These are phyloP conservation scores for Plectosphaerella cucumerina DNA, from an alignment of 2,329 filamentous ascomycete species.

Conservation along the genomic window DNA sequence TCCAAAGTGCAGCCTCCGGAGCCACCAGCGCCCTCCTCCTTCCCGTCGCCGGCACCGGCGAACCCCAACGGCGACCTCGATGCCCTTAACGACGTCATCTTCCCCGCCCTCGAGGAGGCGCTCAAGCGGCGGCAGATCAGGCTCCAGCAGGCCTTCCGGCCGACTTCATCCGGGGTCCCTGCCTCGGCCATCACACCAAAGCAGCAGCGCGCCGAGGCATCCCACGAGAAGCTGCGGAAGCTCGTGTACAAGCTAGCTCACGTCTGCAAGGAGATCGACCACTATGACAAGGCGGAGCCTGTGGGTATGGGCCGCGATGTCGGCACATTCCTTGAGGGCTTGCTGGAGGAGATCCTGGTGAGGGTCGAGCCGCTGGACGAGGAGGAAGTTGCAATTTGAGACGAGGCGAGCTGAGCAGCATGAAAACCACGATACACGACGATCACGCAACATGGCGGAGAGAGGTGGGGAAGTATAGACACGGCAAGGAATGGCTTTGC, in stretches of 20 bases:
- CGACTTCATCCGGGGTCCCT: slow-evolving; percentile 18
- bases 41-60: slow-evolving; percentile 52
- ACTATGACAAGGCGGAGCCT: slow-evolving; percentile 78
- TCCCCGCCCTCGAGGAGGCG: slow-evolving; percentile 88
- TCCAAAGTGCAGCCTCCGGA: slow-evolving; percentile 28
- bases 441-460: neutral
- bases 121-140: slow-evolving; percentile 72
- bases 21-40: slow-evolving; percentile 38
- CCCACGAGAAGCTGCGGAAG: slow-evolving; percentile 78
- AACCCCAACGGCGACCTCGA: slow-evolving; percentile 70
- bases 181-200: slow-evolving; percentile 50
- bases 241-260: slow-evolving; percentile 79
- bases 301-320: slow-evolving; percentile 94
- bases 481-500: neutral
- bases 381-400: slow-evolving; percentile 36
- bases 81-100: slow-evolving; percentile 83
- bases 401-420: neutral
- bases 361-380: slow-evolving; percentile 85
- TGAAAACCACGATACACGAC: neutral
- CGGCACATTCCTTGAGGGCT: slow-evolving; percentile 81
- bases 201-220: slow-evolving; percentile 63
- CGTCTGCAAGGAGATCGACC: slow-evolving; percentile 85
- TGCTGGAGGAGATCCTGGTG: slow-evolving; percentile 90
- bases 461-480: neutral
- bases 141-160: slow-evolving; percentile 47